These are phyloP conservation scores for Ogataea nitratoaversa DNA, from an alignment of 805 yeast genomes.

Conservation along the genomic window DNA sequence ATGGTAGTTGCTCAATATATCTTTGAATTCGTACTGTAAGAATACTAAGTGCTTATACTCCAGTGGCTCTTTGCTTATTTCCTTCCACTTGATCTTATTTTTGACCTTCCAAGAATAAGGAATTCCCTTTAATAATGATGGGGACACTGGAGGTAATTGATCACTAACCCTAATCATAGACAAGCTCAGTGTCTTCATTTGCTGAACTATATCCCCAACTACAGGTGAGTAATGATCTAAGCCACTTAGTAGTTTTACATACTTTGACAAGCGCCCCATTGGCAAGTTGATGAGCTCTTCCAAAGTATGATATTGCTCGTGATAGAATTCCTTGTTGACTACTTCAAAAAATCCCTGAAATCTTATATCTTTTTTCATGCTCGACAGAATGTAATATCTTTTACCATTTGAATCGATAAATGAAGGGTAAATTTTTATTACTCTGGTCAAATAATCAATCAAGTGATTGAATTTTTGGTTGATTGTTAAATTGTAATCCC, in stretches of 20 bases:
- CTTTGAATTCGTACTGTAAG: conserved; percentile 14
- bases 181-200: no score
- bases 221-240: no score
- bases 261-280: conserved; percentile 1
- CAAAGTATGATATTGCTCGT: not conserved
- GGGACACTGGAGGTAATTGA: no score
- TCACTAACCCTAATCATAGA: no score
- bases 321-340: conserved; percentile 2
- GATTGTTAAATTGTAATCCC: not conserved
- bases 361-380: conserved; percentile 4
- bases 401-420: conserved; percentile 9
- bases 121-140: conserved; percentile 14
- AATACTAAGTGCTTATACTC: conserved; percentile 19
- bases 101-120: conserved; percentile 20
- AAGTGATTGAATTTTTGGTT: conserved; percentile 9
- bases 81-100: conserved; percentile 21
- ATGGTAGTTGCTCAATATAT: conserved; percentile 4
- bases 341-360: conserved; percentile 14
- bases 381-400: conserved; percentile 6
- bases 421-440: conserved; percentile 25
- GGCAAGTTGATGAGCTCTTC: conserved; percentile 9
- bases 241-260: conserved; percentile 3
- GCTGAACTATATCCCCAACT: no score
- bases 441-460: conserved; percentile 19
- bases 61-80: conserved; percentile 9